Conservation (phyloP, 805 yeast species). For the Kodamaea neixiangensis region DNA sequence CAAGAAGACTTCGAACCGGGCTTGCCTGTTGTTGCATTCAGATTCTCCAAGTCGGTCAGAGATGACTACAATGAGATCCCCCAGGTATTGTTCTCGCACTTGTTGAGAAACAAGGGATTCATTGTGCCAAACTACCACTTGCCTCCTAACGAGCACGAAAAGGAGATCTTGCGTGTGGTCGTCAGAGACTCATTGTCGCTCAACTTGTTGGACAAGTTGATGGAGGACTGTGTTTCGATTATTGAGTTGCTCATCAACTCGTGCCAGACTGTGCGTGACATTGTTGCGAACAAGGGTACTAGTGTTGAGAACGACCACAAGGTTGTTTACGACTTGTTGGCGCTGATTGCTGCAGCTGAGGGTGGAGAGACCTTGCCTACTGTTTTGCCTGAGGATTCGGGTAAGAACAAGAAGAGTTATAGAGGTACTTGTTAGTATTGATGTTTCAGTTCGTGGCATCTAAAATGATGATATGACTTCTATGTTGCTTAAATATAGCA, state of each 20-base stretch:
- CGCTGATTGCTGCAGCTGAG: slow-evolving; percentile 59
- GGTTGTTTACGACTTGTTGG: slow-evolving; percentile 49
- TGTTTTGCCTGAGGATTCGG: neutral
- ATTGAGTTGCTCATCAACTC: slow-evolving; percentile 55
- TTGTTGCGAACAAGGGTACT: slow-evolving; percentile 18
- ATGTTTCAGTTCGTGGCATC: too few relatives aligned
- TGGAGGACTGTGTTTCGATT: slow-evolving; percentile 58
- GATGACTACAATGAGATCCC: slow-evolving; percentile 76
- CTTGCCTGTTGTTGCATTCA: slow-evolving; percentile 87
- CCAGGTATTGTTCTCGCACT: slow-evolving; percentile 69
- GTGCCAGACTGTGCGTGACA: slow-evolving; percentile 39
- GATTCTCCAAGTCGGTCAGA: slow-evolving; percentile 59
- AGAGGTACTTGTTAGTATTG: slow-evolving; percentile 39
- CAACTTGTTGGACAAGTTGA: slow-evolving; percentile 35
- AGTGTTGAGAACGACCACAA: slow-evolving; percentile 28
- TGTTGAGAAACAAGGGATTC: slow-evolving; percentile 54
- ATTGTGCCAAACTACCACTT: slow-evolving; percentile 81
- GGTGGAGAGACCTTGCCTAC: slow-evolving; percentile 29
- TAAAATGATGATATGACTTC: too few relatives aligned
- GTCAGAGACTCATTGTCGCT: slow-evolving; percentile 70
- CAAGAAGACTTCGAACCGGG: slow-evolving; percentile 63
- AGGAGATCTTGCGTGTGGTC: slow-evolving; percentile 82
- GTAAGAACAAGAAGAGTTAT: slow-evolving; percentile 31
- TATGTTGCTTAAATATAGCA: too few relatives aligned
- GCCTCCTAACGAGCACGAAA: slow-evolving; percentile 57